Conservation (phyloP, 352 stramenopile genomes). For the Globisporangium carolinianum region DNA sequence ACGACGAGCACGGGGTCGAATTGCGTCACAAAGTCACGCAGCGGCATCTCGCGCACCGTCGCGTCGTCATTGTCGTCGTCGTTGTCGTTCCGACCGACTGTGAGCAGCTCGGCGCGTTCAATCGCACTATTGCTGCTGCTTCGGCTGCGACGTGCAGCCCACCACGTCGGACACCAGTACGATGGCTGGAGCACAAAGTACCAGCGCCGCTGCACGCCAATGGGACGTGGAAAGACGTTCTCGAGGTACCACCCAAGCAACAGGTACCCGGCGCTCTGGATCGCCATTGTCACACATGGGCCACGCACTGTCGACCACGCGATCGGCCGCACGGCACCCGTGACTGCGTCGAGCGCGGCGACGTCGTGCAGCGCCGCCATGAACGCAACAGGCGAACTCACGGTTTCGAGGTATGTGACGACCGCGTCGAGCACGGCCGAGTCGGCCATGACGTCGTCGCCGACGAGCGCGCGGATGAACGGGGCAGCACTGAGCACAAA, state of each 20-base stretch:
- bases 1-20: slow-evolving; percentile 58
- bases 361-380: slow-evolving; percentile 53
- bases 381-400: slow-evolving; percentile 68
- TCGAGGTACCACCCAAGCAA: slow-evolving; percentile 93
- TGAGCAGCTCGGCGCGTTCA: slow-evolving; percentile 15
- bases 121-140: not conserved
- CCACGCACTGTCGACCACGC: slow-evolving; percentile 35
- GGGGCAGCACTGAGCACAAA: slow-evolving; percentile 43
- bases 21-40: slow-evolving; percentile 47
- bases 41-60: slow-evolving; percentile 55
- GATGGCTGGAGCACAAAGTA: slow-evolving; percentile 87
- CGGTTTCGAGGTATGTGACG: slow-evolving; percentile 30
- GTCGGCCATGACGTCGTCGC: slow-evolving; percentile 36
- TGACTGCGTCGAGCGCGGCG: slow-evolving; percentile 39
- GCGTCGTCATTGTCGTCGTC: slow-evolving; percentile 29
- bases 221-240: slow-evolving; percentile 88
- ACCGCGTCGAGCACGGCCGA: slow-evolving; percentile 25
- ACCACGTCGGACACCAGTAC: slow-evolving; percentile 61
- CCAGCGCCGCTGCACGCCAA: slow-evolving; percentile 88
- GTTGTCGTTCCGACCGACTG: slow-evolving; percentile 1
- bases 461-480: slow-evolving; percentile 44
- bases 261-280: slow-evolving; percentile 84
- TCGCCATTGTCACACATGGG: slow-evolving; percentile 57
- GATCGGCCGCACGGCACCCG: slow-evolving; percentile 26
- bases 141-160: no score